These are phyloP conservation scores for Rhynchospora breviuscula DNA, from an alignment of 176 grass and related monocot genomes.

Conservation along the genomic window DNA sequence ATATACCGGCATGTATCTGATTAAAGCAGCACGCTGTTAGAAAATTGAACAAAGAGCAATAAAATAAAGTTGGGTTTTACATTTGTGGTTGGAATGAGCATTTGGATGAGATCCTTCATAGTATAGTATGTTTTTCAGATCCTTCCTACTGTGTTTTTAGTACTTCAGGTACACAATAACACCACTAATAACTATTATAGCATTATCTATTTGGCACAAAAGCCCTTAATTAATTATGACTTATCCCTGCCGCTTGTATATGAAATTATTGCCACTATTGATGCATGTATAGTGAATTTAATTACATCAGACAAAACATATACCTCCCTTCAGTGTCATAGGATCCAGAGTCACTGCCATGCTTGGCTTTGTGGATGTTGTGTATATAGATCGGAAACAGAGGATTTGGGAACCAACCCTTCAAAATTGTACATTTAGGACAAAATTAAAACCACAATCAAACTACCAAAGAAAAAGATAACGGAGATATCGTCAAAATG, in stretches of 20 bases:
- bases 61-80: background rate
- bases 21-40: background rate
- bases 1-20: conserved; percentile 28
- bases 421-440: background rate
- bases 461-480: background rate
- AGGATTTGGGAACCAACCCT: conserved; percentile 35
- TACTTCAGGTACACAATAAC: too few species aligned
- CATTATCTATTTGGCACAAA: background rate
- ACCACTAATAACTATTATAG: too few species aligned
- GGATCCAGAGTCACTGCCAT: conserved; percentile 28
- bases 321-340: conserved; percentile 35
- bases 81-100: too few species aligned
- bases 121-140: too few species aligned
- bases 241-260: background rate
- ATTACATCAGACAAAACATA: background rate
- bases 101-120: too few species aligned
- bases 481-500: background rate
- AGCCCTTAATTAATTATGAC: background rate
- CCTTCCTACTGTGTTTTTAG: too few species aligned
- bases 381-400: conserved; percentile 39
- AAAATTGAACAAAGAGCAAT: background rate
- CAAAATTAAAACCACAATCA: background rate
- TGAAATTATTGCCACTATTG: background rate
- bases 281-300: background rate
- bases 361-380: conserved; percentile 35